These are phyloP conservation scores for Balakata baccata DNA, from an alignment of 345 rosid genomes.

Conservation along the genomic window DNA sequence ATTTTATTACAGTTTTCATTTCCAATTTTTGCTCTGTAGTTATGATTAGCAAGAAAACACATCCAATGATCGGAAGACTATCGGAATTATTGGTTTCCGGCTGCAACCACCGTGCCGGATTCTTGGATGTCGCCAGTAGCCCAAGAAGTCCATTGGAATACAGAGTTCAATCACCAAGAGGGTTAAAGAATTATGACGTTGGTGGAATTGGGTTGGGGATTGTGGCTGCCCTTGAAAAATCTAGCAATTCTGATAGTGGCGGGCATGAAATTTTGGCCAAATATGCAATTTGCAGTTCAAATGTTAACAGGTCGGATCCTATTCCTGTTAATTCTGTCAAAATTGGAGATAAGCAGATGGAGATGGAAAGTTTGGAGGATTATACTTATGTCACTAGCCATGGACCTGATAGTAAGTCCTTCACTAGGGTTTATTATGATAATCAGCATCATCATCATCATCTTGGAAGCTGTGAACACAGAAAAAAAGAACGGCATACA, in stretches of 20 bases:
- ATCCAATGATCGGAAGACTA: conserved; percentile 66
- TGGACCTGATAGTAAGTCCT: conserved; percentile 39
- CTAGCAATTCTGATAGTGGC: conserved; percentile 3
- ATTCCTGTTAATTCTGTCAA: conserved; percentile 21
- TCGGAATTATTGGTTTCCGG: conserved; percentile 62
- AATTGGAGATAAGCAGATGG: conserved; percentile 25
- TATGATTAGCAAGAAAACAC: conserved; percentile 63
- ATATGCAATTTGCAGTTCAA: conserved; percentile 27
- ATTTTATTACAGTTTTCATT: neutral
- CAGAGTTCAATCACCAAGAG: conserved; percentile 58
- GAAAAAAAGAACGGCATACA: neutral
- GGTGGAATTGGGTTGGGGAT: conserved; percentile 81
- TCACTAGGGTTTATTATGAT: conserved; percentile 51
- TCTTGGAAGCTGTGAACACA: conserved; percentile 10
- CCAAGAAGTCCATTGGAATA: conserved; percentile 71
- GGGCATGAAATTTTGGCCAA: conserved; percentile 30
- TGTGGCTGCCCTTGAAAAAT: conserved; percentile 67
- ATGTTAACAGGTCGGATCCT: conserved; percentile 32
- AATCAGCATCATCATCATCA: conserved; percentile 15
- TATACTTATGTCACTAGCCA: conserved; percentile 60
- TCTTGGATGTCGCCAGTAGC: conserved; percentile 42
- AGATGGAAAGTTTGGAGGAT: conserved; percentile 52
- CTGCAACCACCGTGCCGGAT: conserved; percentile 45
- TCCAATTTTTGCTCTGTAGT: neutral
- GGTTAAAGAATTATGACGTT: conserved; percentile 43